Evolutionary conservation across 495 filamentous ascomycete genomes (phyloP), one percentile per base, ranked within the genome.

Genomic region (Neurospora sp.): DNA sequence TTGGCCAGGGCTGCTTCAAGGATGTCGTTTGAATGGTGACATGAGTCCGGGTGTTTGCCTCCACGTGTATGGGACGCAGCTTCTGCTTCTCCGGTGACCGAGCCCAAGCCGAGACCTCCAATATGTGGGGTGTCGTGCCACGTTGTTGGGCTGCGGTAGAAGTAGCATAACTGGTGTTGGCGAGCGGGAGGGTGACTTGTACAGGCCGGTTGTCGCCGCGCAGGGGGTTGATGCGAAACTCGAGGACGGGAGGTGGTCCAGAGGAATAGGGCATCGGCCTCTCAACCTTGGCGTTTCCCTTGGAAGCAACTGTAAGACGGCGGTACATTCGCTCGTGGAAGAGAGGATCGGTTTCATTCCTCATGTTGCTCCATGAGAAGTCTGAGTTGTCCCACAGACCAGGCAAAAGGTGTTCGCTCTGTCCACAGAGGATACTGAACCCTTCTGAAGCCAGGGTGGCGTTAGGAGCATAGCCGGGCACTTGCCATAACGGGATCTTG

Each of bases 131-230:
- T 88, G 87, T 40, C 85, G 83, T 48, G 82, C 87, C 38, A 91
- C 92, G 75, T 89, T 95, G 65, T 87, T 81, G 76, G 95, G 53
- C 53, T 14, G 53, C 27, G 53, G 53, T 35, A 35, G 53, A 65
- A 65, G 53, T 65, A 4, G 53, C 53, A 17, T 65, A 96, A 14
- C 94, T 76, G 0, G 93, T 96, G 75, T 93, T 93, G 71, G 93
- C 90, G 37, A 94, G 84, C 8, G 91, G 92, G 22, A 93, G 59
- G 3, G 83, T 85, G 44, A 86, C 77, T 9, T 79, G 73, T 14
- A 84, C 73, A 20, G 72, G 69, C 40, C 76, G 71, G 0, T 61
- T 69, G 42, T 77, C 70, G 8, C n/a, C 22, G 16, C 38, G n/a
- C 10, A 71, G 1, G 12, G 53, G 53, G 2, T 75, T 70, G 20